Base-by-base conservation (phyloP, 768 basidiomycete genomes). In the Multifurca ochricompacta region DNA sequence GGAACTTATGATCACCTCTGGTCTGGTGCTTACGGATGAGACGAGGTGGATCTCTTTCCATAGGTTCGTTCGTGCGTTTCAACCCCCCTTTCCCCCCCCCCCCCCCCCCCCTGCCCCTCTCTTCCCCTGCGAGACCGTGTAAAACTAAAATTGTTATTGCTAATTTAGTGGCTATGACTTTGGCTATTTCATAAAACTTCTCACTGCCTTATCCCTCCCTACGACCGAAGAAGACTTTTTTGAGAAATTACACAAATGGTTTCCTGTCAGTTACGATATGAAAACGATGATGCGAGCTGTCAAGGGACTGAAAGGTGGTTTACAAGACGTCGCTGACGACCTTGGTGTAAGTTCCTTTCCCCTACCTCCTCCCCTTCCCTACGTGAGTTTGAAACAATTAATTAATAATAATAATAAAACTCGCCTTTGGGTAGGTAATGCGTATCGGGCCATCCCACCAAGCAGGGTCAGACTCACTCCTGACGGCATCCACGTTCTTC, bases 1-100 rank as follows among this genome's bases (percentile, higher is more conserved):
- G 31, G 95, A 98, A 71, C 75, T 98, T 31, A 82, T 98, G 75
- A 96, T 98, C 62, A 97, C 95, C 18, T 93, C 90, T 10, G 96
- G 96, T 1, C 72, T 99, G 67, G 96, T 99, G 14, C 69, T 98
- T 61, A 73, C 83, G 32, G 81, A 85, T 31, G 91, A 96, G 42
- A 88, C 89, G 30, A 92, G 80, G 69, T 99, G 95, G 95, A 87
- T 98, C 67, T 94, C 92, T 9, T 99, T 97, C 67, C 96, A 97
- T 67, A 93, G 91, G 95, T 93, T 64, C 67, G 86, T 74, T 23
- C 44, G 9, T 40, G 43, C 37, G 16, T 47, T n/a, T n/a, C n/a
- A n/a, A n/a, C n/a, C n/a, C n/a, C n/a, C n/a, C n/a, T n/a, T n/a
- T n/a, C n/a, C n/a, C n/a, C n/a, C n/a, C n/a, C n/a, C n/a, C n/a